Evolutionary conservation across 148 eudicot species (phyloP), one percentile per base, ranked within the genome.

Genomic region (Diospyros lotus): DNA sequence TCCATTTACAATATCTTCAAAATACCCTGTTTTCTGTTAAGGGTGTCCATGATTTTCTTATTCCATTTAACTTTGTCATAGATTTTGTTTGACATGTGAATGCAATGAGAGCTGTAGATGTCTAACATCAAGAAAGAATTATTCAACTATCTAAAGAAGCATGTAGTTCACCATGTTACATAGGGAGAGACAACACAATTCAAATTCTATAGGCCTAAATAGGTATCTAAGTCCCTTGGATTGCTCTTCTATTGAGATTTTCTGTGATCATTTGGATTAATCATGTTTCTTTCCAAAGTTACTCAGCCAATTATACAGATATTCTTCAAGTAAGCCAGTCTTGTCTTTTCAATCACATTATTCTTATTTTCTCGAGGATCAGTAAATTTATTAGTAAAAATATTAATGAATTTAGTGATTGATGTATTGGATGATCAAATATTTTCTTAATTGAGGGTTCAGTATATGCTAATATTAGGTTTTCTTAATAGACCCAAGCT

Each of bases 161-260:
- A 28, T 28, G 28, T 28, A 28, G 28, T 28, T 28, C 28, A 28
- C 28, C 28, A 28, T 28, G 28, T 28, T 28, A 28, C 28, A 28
- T 28, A 28, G 28, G 28, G 28, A 28, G 28, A 28, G 28, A 28
- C 28, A 28, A 28, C 28, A 28, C 28, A 28, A 28, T 28, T 28
- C 28, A 0, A 28, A 28, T 28, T 28, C 0, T 28, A n/a, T 51
- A 68, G 51, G 4, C 4, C 43, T 58, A 38, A 53, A 69, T 18
- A 69, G 59, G 60, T 44, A 69, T 52, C 71, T 68, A 50, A 17
- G 56, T 68, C 41, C 15, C 55, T 18, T 68, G 55, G 42, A 50
- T 50, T 28, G 8, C 41, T 3, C 55, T 42, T 68, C 28, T 46
- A 10, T 9, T 18, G 11, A 10, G 52, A 53, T 44, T 10, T 15